Base-by-base conservation (phyloP, 352 stramenopile genomes). In the Phytophthora idaei region DNA sequence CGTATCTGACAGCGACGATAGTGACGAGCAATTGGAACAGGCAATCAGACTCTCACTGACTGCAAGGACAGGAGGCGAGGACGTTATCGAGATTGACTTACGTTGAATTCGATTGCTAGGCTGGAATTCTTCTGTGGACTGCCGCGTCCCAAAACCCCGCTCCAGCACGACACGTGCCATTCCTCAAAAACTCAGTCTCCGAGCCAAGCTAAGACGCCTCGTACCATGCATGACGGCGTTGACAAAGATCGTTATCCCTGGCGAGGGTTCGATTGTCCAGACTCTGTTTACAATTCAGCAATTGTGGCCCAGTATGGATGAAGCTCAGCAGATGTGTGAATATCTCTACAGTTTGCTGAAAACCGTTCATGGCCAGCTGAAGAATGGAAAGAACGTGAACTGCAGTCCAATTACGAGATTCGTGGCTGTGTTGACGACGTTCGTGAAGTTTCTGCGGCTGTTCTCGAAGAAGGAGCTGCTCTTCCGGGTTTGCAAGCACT, bases 31-130 rank as follows among this genome's bases (percentile, higher is more conserved):
- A 61, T 25, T 57, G 12, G 34, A 55, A 63, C 28, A 32, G 8
- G 42, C 57, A 42, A 41, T 41, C n/a, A 45, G 28, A 36, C 9
- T 57, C 50, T 51, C 47, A 17, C 42, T 39, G 48, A 45, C n/a
- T 21, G 41, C 15, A 61, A 49, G 14, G 10, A 45, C 42, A 76
- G 4, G 60, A 76, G 12, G 73, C 52, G 29, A 51, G 66, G 36
- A 87, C 39, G n/a, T 78, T 47, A 71, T 89, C 64, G 67, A 77
- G 46, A 72, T 80, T 58, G 64, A 79, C 25, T 78, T 66, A 69
- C 31, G 15, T 45, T 5, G 21, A 36, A 9, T 47, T 14, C 15
- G 15, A 21, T 47, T 12, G n/a, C 41, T 14, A 17, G 8, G 36
- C 8, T 15, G 6, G 17, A 12, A 47, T 47, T 47, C 14, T 47